Conservation (phyloP, 164 flowering plant genomes). For the Stephania cephalantha region DNA sequence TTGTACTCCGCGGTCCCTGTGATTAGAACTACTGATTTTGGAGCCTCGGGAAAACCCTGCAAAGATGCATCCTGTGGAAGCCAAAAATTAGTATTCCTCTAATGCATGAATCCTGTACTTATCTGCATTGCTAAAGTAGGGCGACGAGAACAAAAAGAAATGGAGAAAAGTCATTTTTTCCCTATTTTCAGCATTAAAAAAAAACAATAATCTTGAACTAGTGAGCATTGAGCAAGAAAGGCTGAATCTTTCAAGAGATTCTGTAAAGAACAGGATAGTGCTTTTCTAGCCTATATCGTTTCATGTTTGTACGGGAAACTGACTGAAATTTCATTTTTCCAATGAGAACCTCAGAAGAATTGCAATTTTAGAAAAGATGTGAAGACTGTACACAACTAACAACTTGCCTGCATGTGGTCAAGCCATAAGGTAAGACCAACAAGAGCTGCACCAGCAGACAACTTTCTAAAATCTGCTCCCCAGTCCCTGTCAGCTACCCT, state of each 20-base stretch:
- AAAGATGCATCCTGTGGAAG: slow-evolving; percentile 83
- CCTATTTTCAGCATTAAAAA: too few species aligned
- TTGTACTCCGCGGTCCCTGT: slow-evolving; percentile 91
- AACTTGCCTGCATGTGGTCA: slow-evolving; percentile 88
- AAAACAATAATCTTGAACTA: neutral
- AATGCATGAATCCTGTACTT: neutral
- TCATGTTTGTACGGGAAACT: neutral
- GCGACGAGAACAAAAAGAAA: neutral
- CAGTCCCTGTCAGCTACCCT: slow-evolving; percentile 96
- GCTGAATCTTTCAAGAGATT: neutral
- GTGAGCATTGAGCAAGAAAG: neutral
- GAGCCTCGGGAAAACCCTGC: slow-evolving; percentile 80
- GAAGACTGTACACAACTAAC: slow-evolving; percentile 11
- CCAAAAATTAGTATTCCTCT: neutral
- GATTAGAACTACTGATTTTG: slow-evolving; percentile 85
- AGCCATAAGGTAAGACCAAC: slow-evolving; percentile 94
- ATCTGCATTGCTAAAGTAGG: neutral
- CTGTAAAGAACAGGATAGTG: neutral
- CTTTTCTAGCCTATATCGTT: too few species aligned
- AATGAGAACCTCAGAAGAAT: neutral
- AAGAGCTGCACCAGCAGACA: slow-evolving; percentile 96
- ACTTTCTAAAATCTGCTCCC: slow-evolving; percentile 97
- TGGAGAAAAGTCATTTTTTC: too few species aligned
- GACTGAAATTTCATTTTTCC: neutral
- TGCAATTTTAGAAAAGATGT: neutral